Evolutionary conservation across 805 yeast genomes (phyloP), one percentile per base, ranked within the genome.

Genomic region (Ogataea salicorniae): DNA sequence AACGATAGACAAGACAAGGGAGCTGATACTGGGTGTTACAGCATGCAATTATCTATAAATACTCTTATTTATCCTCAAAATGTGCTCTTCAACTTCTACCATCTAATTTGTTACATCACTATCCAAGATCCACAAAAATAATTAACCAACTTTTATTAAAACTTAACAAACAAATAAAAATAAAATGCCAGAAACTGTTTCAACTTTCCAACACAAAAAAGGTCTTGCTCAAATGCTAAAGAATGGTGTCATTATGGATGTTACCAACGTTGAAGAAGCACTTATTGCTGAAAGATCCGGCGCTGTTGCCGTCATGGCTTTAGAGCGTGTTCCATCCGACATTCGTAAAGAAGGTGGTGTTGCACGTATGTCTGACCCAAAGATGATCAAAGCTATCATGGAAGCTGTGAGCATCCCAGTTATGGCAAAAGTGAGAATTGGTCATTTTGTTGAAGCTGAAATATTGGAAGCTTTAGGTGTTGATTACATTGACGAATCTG

Each of bases 281-380:
- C 64, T 72, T 39, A 78, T 87, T 45, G 95, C 95, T 22, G 92
- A 87, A 65, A 73, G 70, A 46, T 92, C 95, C 4, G 95, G 95
- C 50, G 95, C 95, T 14, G 84, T 87, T 69, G 92, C 95, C 14
- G 95, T 87, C 20, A 87, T 87, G 95, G 95, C 95, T 5, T 73
- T 87, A 54, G 95, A 87, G 68, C 71, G 84, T 57, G 87, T 87
- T 48, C 95, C 95, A 11, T 89, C 94, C 7, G 94, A 87, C 62
- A 87, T 87, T 79, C 77, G 94, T 60, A 82, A 79, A 52, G 79
- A 84, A 45, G 92, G 92, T 43, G 84, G 85, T 48, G 94, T 87
- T 43, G 87, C 92, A 49, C 77, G 95, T 58, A 87, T 87, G 95
- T 80, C 87, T 18, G 95, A 87, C 62, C 95, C 95, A 2, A 71